Evolutionary conservation across 2,329 filamentous ascomycete genomes (phyloP).

Genomic region (Sporothrix protearum): DNA sequence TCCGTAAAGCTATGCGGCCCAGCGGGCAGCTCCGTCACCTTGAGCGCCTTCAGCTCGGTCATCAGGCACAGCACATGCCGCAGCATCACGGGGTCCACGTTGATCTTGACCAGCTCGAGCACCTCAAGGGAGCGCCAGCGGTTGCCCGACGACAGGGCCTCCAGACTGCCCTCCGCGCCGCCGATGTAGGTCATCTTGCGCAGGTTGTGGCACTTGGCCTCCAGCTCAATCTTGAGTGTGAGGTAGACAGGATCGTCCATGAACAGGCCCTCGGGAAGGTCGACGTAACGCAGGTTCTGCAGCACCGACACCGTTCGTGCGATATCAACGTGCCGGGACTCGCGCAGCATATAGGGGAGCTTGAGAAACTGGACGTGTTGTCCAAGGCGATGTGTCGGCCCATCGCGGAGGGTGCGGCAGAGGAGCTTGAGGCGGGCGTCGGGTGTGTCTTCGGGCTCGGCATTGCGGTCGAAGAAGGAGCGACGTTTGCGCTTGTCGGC

Average conservation of each 20-base stretch:
- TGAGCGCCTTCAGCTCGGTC: conserved; percentile 66
- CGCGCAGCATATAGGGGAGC: conserved; percentile 90
- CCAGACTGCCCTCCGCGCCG: conserved; percentile 75
- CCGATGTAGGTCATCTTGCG: conserved; percentile 82
- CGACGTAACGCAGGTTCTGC: conserved; percentile 81
- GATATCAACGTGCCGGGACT: conserved; percentile 78
- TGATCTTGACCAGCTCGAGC: conserved; percentile 64
- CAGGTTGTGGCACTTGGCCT: conserved; percentile 76
- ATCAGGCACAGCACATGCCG: conserved; percentile 68
- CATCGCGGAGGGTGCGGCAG: conserved; percentile 76
- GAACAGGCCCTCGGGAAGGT: conserved; percentile 85
- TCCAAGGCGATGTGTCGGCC: conserved; percentile 63
- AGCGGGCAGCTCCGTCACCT: conserved; percentile 64
- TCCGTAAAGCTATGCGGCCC: conserved; percentile 57
- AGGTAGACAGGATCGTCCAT: conserved; percentile 72
- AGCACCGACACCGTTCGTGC: conserved; percentile 81
- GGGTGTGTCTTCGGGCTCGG: conserved; percentile 75
- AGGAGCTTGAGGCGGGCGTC: conserved; percentile 72
- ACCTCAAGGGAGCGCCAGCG: conserved; percentile 70
- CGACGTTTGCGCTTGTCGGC: conserved; percentile 73
- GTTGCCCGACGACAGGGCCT: conserved; percentile 61
- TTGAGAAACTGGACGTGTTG: conserved; percentile 74
- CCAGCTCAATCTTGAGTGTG: conserved; percentile 76
- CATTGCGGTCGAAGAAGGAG: conserved; percentile 70
- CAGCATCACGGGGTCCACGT: conserved; percentile 66